Conservation (phyloP, 345 rosid species). For the Erodium maritimum region DNA sequence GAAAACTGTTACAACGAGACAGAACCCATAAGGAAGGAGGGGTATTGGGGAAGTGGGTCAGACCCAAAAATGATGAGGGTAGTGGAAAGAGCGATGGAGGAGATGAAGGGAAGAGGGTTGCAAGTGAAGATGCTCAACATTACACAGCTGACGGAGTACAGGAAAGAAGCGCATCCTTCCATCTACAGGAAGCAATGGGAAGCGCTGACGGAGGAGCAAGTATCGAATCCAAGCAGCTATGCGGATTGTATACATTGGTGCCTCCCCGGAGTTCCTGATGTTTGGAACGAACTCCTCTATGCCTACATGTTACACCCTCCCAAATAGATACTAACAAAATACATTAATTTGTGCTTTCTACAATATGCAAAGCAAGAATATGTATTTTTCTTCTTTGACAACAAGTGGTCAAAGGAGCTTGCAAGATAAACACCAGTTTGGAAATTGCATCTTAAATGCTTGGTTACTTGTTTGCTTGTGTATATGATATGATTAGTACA, state of each 20-base stretch:
- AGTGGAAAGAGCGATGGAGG: conserved; percentile 32
- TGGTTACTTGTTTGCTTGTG: no score
- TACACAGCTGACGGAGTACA: conserved; percentile 59
- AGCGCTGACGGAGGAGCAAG: conserved; percentile 32
- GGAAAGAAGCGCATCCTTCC: conserved; percentile 79
- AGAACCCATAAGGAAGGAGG: conserved; percentile 31
- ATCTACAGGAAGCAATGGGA: conserved; percentile 67
- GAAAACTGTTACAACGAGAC: conserved; percentile 57
- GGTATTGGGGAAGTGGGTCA: conserved; percentile 39
- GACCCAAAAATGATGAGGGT: conserved; percentile 42
- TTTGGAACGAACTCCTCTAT: conserved; percentile 81
- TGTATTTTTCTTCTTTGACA: no score
- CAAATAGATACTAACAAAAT: no score
- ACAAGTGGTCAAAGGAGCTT: no score
- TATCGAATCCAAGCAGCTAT: conserved; percentile 40
- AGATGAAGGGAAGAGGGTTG: conserved; percentile 34
- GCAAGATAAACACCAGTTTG: no score
- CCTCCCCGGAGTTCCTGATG: conserved; percentile 89
- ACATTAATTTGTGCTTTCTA: no score
- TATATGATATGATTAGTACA: no score
- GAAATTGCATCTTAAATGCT: no score
- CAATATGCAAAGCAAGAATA: no score
- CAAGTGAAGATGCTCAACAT: conserved; percentile 58
- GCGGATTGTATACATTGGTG: conserved; percentile 94
- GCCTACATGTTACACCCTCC: conserved; percentile 25